Evolutionary conservation across 1,139 yeast genomes (phyloP).

Genomic region (Trichomonascaceae sp.): DNA sequence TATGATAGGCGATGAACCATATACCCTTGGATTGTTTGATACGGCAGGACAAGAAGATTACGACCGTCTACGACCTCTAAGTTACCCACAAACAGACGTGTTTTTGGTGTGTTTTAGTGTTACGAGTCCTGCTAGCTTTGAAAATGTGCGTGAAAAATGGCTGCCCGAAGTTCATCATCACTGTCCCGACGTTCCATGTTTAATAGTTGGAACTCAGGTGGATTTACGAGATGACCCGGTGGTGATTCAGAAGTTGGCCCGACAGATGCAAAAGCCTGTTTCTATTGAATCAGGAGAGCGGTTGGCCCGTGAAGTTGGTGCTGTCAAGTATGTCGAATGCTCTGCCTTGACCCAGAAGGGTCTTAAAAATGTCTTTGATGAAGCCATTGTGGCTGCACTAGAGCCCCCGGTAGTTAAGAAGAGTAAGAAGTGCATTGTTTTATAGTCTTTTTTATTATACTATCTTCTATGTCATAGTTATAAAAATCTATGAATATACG

Average conservation of each 20-base stretch:
- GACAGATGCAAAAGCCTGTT: conserved; percentile 86
- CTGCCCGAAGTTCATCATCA: conserved; percentile 97
- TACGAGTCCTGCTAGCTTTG: conserved; percentile 95
- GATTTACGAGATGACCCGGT: conserved; percentile 93
- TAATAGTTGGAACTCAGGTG: conserved; percentile 92
- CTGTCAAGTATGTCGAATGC: conserved; percentile 94
- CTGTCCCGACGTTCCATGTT: conserved; percentile 95
- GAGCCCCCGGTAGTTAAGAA: conserved; percentile 86
- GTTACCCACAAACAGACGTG: conserved; percentile 95
- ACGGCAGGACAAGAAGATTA: conserved; percentile 99
- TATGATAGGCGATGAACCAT: conserved; percentile 97
- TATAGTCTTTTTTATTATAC: conserved; percentile 36
- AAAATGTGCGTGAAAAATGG: conserved; percentile 97
- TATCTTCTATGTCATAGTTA: conserved; percentile 2
- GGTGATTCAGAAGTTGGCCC: conserved; percentile 78
- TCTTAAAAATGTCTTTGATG: conserved; percentile 90
- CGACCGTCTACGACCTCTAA: conserved; percentile 91
- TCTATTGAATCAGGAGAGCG: conserved; percentile 84
- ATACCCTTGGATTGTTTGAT: conserved; percentile 90
- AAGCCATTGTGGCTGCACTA: conserved; percentile 88
- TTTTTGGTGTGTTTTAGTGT: conserved; percentile 92
- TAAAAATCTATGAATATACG: background rate
- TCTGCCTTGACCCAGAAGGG: conserved; percentile 98
- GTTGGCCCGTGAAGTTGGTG: conserved; percentile 87
- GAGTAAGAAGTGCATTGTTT: conserved; percentile 76